These are phyloP conservation scores for Termitomyces sp. DNA, from an alignment of 768 basidiomycete genomes.

Conservation along the genomic window DNA sequence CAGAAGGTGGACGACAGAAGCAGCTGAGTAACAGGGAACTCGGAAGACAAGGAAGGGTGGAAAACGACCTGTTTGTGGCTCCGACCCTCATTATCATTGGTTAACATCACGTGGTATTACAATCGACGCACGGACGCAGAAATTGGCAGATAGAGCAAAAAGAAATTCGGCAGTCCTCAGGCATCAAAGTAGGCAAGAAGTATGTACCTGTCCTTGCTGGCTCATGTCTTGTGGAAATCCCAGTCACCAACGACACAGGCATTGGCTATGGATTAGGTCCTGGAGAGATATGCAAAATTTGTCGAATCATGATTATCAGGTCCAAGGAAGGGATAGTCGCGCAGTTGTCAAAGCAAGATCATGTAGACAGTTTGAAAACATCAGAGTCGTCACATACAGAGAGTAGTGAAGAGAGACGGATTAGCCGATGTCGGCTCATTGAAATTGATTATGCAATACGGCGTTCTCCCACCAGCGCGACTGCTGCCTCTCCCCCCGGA, in stretches of 20 bases:
- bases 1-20: neutral
- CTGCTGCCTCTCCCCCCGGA: too few species aligned
- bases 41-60: constrained; percentile 17
- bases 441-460: constrained; percentile 12
- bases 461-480: constrained; percentile 2
- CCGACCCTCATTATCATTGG: constrained; percentile 16
- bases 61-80: constrained; percentile 18
- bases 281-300: neutral
- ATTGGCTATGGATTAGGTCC: neutral
- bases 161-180: neutral
- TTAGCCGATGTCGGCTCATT: neutral
- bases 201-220: neutral
- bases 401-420: neutral
- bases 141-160: constrained; percentile 3
- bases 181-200: neutral
- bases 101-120: constrained; percentile 20
- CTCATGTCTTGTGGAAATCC: neutral
- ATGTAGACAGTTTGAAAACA: neutral
- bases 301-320: neutral
- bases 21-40: constrained; percentile 5
- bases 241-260: neutral
- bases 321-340: neutral
- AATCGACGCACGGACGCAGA: constrained; percentile 20
- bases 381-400: neutral
- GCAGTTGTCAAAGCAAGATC: neutral